Evolutionary conservation across 768 basidiomycete species (phyloP), one percentile per base, ranked within the genome.

Genomic region (Clitopilus passeckerianus): DNA sequence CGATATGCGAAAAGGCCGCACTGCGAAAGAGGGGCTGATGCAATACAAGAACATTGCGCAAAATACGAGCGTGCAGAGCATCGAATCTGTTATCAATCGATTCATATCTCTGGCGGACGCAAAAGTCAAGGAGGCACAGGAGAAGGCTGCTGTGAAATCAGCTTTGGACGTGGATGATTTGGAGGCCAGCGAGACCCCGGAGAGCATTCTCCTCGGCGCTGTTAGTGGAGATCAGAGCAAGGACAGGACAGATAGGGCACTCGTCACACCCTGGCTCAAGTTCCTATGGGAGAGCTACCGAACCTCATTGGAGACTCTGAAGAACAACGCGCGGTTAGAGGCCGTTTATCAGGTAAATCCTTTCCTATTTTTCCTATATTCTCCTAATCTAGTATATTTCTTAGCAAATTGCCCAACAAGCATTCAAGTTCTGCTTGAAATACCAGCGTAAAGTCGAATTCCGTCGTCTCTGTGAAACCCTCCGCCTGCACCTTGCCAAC

Each of bases 211-310:
- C 14, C 81, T 96, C 18, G 90, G 91, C 54, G 93, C 93, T 14
- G 93, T 98, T 61, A 89, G 90, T 66, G 93, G 94, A 57, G 81
- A 82, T 70, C 91, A 94, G 75, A 95, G 83, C 77, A 91, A 91
- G 77, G 95, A 98, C 73, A 79, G 96, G 65, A 97, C 94, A 30
- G 95, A 98, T 74, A 78, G 96, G 52, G 91, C 94, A 6, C 82
- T 98, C 56, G 94, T 99, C 63, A 97, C 94, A 0, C 96, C 96
- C 0, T 97, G 95, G 89, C 89, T 98, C 69, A 95, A 95, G 70
- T 97, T 98, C 73, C 81, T 95, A n/a, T 98, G 95, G 95, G 96
- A 98, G 79, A 93, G 92, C 65, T 98, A 98, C 70, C 87, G 96
- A 59, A 97, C 93, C 18, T 93, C 91, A 1, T 78, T 99, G 43